phyloP scores from a whole-genome alignment of 1,139 yeast genomes.

The Arxiozyma heterogenica region DNA sequence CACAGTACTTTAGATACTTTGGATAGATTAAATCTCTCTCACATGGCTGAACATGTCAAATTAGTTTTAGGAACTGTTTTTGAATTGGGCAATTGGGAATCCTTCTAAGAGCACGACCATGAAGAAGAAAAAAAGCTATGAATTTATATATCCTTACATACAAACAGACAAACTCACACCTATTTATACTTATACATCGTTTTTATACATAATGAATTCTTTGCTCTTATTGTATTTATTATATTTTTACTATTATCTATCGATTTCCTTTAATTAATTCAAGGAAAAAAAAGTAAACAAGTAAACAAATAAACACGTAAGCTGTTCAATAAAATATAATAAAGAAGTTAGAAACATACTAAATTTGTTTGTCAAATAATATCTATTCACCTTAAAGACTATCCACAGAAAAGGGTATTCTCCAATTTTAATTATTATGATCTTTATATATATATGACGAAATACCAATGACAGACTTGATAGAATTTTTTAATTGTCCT shows the following conservation, averaged over 20 bases:
- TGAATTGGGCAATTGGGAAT: slow-evolving; percentile 44
- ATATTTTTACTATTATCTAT: not conserved
- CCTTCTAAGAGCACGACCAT: not conserved
- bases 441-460: not conserved
- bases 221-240: not conserved
- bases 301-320: too few relatives aligned
- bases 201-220: too few relatives aligned
- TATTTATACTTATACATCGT: not conserved
- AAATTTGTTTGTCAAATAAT: not conserved
- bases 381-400: not conserved
- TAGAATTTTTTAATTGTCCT: slow-evolving; percentile 27
- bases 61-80: slow-evolving; percentile 60
- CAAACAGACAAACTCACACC: not conserved
- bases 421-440: too few relatives aligned
- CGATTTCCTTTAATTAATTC: not conserved
- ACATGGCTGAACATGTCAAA: slow-evolving; percentile 70
- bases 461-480: not conserved
- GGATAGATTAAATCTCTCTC: slow-evolving; percentile 67
- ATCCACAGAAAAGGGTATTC: too few relatives aligned
- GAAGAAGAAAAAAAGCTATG: not conserved
- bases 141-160: too few relatives aligned
- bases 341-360: too few relatives aligned
- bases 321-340: too few relatives aligned
- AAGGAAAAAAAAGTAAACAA: too few relatives aligned
- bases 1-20: slow-evolving; percentile 76